A percentile compares a stretch with the other conserved stretches of the same genome.
Evolutionary conservation across 2,329 filamentous ascomycete species (phyloP).

Genomic region (Metarhizium robertsii): DNA sequence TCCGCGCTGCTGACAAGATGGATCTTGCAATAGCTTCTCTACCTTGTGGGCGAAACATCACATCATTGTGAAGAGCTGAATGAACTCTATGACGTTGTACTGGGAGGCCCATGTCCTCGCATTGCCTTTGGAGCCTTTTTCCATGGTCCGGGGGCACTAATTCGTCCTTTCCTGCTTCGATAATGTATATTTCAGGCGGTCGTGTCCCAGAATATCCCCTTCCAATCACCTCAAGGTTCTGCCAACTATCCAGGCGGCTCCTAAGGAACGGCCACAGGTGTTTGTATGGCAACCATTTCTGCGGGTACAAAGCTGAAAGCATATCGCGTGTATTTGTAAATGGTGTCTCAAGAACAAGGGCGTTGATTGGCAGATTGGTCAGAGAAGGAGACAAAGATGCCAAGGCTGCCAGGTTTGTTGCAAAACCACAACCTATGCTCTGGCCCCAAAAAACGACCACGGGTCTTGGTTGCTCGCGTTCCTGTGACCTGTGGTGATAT

Average conservation of each 20-base stretch:
- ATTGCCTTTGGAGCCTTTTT: constrained; percentile 34
- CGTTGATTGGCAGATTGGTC: constrained; percentile 27
- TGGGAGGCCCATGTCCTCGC: constrained; percentile 35
- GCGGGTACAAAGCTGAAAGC: constrained; percentile 64
- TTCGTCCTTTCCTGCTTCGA: constrained; percentile 50
- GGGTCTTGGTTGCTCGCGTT: constrained; percentile 15
- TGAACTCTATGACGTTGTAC: constrained; percentile 34
- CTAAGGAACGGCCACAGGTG: constrained; percentile 67
- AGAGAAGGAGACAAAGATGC: constrained; percentile 20
- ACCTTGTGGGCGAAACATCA: constrained; percentile 37
- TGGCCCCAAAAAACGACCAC: constrained; percentile 64
- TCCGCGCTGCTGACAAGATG: constrained; percentile 19
- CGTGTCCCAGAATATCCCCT: constrained; percentile 9
- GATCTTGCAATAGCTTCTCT: constrained; percentile 34
- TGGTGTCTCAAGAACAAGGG: constrained; percentile 65
- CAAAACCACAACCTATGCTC: constrained; percentile 65
- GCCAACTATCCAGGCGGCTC: constrained; percentile 48
- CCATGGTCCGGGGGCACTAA: constrained; percentile 45
- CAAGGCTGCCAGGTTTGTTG: constrained; percentile 45
- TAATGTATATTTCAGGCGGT: constrained; percentile 34
- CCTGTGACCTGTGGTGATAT: constrained; percentile 18
- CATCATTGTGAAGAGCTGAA: constrained; percentile 48
- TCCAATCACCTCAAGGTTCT: constrained; percentile 36
- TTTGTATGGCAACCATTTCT: constrained; percentile 70
- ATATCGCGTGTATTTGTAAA: constrained; percentile 63